phyloP scores from a whole-genome alignment of 495 filamentous ascomycete species.

The Bacidia gigantensis region DNA sequence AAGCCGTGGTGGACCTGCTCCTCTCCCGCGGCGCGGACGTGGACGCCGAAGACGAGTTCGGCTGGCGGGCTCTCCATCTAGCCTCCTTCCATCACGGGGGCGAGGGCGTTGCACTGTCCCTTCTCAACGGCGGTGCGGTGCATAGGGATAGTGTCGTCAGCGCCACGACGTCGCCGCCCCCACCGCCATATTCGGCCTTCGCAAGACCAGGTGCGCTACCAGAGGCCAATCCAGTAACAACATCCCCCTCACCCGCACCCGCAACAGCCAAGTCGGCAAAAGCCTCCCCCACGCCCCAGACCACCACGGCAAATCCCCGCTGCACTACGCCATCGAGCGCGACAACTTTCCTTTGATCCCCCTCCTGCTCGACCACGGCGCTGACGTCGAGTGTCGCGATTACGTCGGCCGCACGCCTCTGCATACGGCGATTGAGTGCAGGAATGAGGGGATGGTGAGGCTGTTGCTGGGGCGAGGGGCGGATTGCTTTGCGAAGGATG shows the following conservation, averaged over 20 bases:
- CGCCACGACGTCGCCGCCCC: too few relatives aligned
- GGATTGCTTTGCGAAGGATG: slow-evolving; percentile 11
- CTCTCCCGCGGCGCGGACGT: slow-evolving; percentile 11
- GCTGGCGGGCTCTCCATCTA: slow-evolving; percentile 16
- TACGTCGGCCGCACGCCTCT: slow-evolving; percentile 14
- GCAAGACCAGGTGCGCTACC: slow-evolving; percentile 5
- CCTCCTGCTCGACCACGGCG: slow-evolving; percentile 9
- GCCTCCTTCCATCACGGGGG: not conserved
- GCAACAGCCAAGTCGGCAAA: too few relatives aligned
- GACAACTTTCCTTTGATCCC: slow-evolving; percentile 8
- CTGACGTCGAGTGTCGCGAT: slow-evolving; percentile 13
- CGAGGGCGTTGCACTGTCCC: not conserved
- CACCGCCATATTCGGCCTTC: slow-evolving; percentile 10
- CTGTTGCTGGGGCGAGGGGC: slow-evolving; percentile 13
- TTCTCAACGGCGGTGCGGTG: slow-evolving; percentile 3
- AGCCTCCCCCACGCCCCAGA: slow-evolving; percentile 11
- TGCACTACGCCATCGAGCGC: slow-evolving; percentile 17
- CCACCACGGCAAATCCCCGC: slow-evolving; percentile 9
- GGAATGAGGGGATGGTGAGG: slow-evolving; percentile 13
- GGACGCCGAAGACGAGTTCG: slow-evolving; percentile 12
- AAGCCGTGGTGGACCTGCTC: slow-evolving; percentile 12
- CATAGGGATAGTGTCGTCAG: not conserved
- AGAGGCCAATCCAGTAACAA: slow-evolving; percentile 14
- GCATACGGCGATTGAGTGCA: slow-evolving; percentile 15
- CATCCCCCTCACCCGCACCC: slow-evolving; percentile 3